phyloP scores from a whole-genome alignment of 192 early-diverging fungal species.

The Dissophora globulifera region DNA sequence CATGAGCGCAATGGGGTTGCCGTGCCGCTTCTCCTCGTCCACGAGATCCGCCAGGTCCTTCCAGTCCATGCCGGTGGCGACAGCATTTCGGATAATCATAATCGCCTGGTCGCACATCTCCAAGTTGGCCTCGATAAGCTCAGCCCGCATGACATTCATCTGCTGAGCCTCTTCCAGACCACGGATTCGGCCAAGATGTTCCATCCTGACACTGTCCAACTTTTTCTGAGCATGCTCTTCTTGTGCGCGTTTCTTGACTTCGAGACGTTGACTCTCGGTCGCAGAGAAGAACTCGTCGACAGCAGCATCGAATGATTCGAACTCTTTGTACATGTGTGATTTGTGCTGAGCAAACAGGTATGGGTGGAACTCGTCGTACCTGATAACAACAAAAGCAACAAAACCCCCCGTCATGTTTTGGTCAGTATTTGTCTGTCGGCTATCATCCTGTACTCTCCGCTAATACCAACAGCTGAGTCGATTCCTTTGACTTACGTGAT shows the following conservation, averaged over 20 bases:
- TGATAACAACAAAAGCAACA: slow-evolving; percentile 19
- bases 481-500: slow-evolving; percentile 31
- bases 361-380: slow-evolving; percentile 79
- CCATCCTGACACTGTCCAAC: slow-evolving; percentile 81
- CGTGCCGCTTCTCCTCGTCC: slow-evolving; percentile 78
- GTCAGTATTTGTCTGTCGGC: too few relatives aligned
- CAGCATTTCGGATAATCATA: slow-evolving; percentile 84
- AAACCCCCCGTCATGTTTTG: too few relatives aligned
- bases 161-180: slow-evolving; percentile 80
- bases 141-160: slow-evolving; percentile 77
- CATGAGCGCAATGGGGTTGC: slow-evolving; percentile 83
- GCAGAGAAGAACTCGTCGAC: slow-evolving; percentile 95
- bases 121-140: slow-evolving; percentile 86
- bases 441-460: too few relatives aligned
- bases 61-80: slow-evolving; percentile 97
- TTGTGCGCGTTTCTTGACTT: slow-evolving; percentile 73
- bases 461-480: too few relatives aligned
- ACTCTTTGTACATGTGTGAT: slow-evolving; percentile 65
- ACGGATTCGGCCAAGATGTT: slow-evolving; percentile 81
- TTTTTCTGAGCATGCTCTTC: slow-evolving; percentile 85
- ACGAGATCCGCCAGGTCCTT: slow-evolving; percentile 90
- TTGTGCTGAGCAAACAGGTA: slow-evolving; percentile 75
- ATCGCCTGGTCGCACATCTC: slow-evolving; percentile 90
- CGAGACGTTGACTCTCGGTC: slow-evolving; percentile 86
- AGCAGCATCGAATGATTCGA: slow-evolving; percentile 79